Evolutionary conservation across 2,329 filamentous ascomycete species (phyloP).

Genomic region (Fusarium citri): DNA sequence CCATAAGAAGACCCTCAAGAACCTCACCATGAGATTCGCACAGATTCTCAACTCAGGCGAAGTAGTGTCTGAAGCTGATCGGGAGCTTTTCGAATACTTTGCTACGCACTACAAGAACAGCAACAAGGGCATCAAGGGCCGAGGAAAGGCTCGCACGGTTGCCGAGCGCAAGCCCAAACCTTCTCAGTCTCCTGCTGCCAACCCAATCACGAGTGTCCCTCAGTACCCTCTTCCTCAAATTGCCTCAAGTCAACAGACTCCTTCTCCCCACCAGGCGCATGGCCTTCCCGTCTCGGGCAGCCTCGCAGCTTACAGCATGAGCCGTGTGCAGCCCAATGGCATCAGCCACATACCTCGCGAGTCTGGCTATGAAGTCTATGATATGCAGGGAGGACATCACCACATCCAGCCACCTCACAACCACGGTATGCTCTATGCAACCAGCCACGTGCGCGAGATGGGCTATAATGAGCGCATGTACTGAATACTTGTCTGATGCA

Average conservation of each 20-base stretch:
- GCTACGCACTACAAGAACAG: constrained; percentile 92
- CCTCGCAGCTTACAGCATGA: constrained; percentile 51
- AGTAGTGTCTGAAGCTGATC: constrained; percentile 71
- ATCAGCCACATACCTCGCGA: constrained; percentile 49
- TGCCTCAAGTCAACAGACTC: constrained; percentile 38
- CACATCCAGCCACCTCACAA: constrained; percentile 35
- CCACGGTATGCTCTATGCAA: constrained; percentile 57
- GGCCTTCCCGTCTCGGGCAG: constrained; percentile 46
- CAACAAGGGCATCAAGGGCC: constrained; percentile 98
- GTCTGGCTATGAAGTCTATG: constrained; percentile 59
- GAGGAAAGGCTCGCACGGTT: constrained; percentile 85
- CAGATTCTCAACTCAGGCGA: constrained; percentile 66
- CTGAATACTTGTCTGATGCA: constrained; percentile 41
- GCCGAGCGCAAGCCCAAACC: constrained; percentile 49
- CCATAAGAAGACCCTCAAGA: constrained; percentile 78
- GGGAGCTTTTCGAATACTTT: constrained; percentile 87
- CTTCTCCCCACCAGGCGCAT: constrained; percentile 40
- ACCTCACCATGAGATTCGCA: constrained; percentile 78
- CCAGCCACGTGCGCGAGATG: constrained; percentile 56
- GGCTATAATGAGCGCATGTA: constrained; percentile 59
- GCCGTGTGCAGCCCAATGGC: constrained; percentile 42
- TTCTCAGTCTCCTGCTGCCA: constrained; percentile 41
- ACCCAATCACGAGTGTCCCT: constrained; percentile 21
- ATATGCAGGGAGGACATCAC: constrained; percentile 55
- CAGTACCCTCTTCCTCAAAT: constrained; percentile 47